Base-by-base conservation (phyloP, 2,329 filamentous ascomycete species). In the Ceratocystis diversiconidia region DNA sequence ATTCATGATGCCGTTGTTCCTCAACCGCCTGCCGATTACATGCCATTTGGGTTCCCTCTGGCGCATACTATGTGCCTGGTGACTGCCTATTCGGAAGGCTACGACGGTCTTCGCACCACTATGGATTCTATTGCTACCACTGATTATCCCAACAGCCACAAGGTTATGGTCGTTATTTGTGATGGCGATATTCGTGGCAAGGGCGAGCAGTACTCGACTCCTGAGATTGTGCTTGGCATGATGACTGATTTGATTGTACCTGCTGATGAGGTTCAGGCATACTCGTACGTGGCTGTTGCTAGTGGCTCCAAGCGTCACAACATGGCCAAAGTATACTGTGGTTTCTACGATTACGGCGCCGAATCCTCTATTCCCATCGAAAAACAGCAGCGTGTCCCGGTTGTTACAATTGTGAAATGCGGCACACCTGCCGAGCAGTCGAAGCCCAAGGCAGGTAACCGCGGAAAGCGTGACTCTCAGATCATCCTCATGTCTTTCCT, bases 401-500 rank as follows among this genome's bases (percentile, higher is more conserved):
- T 99, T 91, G 91, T 99, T 82, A 83, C 94, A 15, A 82, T 99
- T 65, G 90, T 96, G 74, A 99, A 99, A 78, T 95, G 89, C 72
- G 94, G 94, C 70, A 97, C 94, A 15, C 90, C 90, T 1, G 90
- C 90, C 65, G 94, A 99, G 77, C 82, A 85, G 41, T 80, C 76
- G 50, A 87, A 88, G 71, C 82, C 88, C 66, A 99, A 99, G 77
- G 90, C 95, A 12, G 94, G 94, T 71, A 99, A 99, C 77, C 85
- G 94, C 77, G 95, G 94, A 76, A 99, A 99, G 81, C 90, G 94
- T 74, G 94, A 99, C 81, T 96, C 90, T 79, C 94, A 99, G 76
- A 96, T 99, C 73, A 94, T 99, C 71, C 82, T 99, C 70, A 99
- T 99, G 94, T 96, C 92, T 4, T 99, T 99, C 82, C 79, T 99